A percentile compares a stretch with the other conserved stretches of the same genome.
These are phyloP conservation scores for Hortiboletus rubellus DNA, from an alignment of 1,284 basidiomycete genomes.

Conservation along the genomic window DNA sequence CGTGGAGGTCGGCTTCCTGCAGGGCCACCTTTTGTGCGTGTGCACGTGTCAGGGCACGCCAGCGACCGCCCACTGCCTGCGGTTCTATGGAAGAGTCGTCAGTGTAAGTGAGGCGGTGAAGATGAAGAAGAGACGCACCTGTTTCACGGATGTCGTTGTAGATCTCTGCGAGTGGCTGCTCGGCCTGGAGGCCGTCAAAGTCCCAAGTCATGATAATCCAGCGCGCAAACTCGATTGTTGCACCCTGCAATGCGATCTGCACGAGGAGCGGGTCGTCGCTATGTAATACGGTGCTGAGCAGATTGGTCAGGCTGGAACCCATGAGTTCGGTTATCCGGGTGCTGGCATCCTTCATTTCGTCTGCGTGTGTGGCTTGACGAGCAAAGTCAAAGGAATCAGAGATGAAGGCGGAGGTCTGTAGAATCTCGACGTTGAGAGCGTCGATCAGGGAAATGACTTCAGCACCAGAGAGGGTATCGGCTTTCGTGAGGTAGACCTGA, in stretches of 20 bases:
- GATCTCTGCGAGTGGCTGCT: constrained; percentile 43
- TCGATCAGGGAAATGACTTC: constrained; percentile 49
- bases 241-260: constrained; percentile 54
- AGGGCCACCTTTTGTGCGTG: constrained; percentile 42
- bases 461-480: constrained; percentile 45
- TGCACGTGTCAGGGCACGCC: constrained; percentile 51
- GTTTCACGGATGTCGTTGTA: constrained; percentile 46
- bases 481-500: constrained; percentile 46
- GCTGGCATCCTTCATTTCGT: constrained; percentile 36
- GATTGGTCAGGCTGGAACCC: constrained; percentile 37
- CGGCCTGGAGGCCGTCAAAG: constrained; percentile 45
- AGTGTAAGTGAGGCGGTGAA: background rate
- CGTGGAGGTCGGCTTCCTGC: constrained; percentile 37
- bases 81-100: constrained; percentile 38
- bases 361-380: constrained; percentile 26
- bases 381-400: constrained; percentile 45
- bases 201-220: constrained; percentile 53
- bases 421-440: constrained; percentile 49
- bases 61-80: constrained; percentile 51
- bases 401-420: constrained; percentile 49
- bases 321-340: constrained; percentile 38
- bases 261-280: constrained; percentile 46
- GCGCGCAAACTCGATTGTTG: constrained; percentile 43
- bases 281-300: constrained; percentile 39
- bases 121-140: constrained; percentile 37